Base-by-base conservation (phyloP, 2,329 filamentous ascomycete genomes). In the Arthrobotrys pseudoclavata region DNA sequence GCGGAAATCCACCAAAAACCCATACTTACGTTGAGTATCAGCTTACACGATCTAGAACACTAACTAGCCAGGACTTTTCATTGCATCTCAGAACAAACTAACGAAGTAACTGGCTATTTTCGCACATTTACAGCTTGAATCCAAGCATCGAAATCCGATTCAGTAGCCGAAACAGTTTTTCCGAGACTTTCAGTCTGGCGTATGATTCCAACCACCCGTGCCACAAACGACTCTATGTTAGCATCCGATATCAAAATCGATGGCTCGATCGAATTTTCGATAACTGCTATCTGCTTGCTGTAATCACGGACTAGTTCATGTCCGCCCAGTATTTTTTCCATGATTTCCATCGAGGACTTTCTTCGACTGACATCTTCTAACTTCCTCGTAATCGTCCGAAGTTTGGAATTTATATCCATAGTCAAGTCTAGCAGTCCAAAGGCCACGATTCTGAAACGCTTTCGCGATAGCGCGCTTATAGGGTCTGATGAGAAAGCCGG, bases 271-370 rank as follows among this genome's bases (percentile, higher is more conserved):
- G 34, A 45, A 10, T 7, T 45, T 26, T 62, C 57, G n/a, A 62
- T 62, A 9, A 0, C 37, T 7, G 6, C 20, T 45, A 62, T 45
- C 20, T 29, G 10, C 3, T 62, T 5, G 7, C 20, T n/a, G 37
- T 45, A 45, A 18, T n/a, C 57, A 62, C 20, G 18, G 9, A 62
- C 22, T 10, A 62, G 12, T 7, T 62, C 57, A 48, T 63, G 5
- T 18, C 60, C 60, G 5, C 24, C 7, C n/a, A 63, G 3, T 18
- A 63, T 20, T 12, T 34, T 63, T 3, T 63, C 60, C 22, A 63
- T 63, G 2, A 3, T 3, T 22, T 63, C 60, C 60, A 63, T 47
- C 4, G 60, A 48, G 2, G 4, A 2, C 1, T 20, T 63, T 13
- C 29, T 22, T 34, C 24, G 45, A 6, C 37, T 20, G 10, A 48